These are phyloP conservation scores for Nicotiana undulata DNA, from an alignment of 257 asterid genomes.

Conservation along the genomic window DNA sequence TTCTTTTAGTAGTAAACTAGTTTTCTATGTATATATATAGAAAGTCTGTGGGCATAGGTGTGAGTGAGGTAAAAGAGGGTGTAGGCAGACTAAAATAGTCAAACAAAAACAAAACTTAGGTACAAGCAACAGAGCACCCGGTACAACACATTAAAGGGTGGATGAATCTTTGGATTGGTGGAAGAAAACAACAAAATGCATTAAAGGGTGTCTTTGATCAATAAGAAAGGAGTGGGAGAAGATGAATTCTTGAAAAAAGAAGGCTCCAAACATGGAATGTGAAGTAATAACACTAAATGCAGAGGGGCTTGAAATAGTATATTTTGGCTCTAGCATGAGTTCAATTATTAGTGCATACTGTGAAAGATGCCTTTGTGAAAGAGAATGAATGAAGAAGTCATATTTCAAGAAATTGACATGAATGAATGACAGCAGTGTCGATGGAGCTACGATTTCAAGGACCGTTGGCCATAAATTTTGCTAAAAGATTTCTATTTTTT, in stretches of 20 bases:
- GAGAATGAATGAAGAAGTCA: neutral
- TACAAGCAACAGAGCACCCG: neutral
- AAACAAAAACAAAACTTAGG: neutral
- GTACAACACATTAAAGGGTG: neutral
- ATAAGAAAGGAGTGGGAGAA: neutral
- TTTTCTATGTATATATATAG: neutral
- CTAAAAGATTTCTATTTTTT: too few species aligned
- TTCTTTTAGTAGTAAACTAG: neutral
- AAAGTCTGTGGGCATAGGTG: neutral
- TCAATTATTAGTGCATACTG: slow-evolving; percentile 8
- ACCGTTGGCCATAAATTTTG: too few species aligned
- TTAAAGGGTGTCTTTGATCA: neutral
- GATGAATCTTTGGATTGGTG: neutral
- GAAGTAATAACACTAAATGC: neutral
- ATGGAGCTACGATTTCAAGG: too few species aligned
- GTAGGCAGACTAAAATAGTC: neutral
- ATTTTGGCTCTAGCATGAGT: neutral
- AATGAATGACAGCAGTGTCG: neutral
- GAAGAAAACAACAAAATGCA: neutral
- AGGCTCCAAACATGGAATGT: neutral
- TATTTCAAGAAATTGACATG: neutral
- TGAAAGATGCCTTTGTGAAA: slow-evolving; percentile 9
- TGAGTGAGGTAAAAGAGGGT: neutral
- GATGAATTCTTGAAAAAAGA: neutral
- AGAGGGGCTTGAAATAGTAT: neutral